Percentiles rank a stretch among this genome's conserved stretches.
Evolutionary conservation across 352 stramenopile genomes (phyloP).

Genomic region (Pythium oligandrum): DNA sequence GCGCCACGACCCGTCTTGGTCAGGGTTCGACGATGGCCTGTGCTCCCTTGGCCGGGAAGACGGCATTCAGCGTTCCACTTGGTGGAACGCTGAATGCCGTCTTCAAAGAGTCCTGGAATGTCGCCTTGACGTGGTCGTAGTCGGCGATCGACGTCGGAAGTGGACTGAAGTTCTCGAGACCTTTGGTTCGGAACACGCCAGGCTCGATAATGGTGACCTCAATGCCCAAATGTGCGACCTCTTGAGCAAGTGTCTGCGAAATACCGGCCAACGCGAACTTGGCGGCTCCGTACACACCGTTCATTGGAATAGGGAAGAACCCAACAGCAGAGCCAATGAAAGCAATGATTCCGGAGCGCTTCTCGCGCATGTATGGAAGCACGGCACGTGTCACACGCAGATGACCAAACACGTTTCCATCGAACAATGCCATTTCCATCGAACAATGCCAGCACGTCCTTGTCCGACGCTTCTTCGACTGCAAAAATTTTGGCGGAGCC

Average conservation of each 20-base stretch:
- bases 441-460: constrained; percentile 35
- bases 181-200: constrained; percentile 5
- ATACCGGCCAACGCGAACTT: constrained; percentile 39
- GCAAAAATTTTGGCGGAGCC: constrained; percentile 12
- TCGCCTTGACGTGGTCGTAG: background rate
- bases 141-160: background rate
- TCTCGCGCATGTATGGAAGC: constrained; percentile 34
- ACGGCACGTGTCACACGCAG: constrained; percentile 25
- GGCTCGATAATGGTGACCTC: constrained; percentile 6
- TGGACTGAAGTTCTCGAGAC: background rate
- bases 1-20: constrained; percentile 21
- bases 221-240: constrained; percentile 31
- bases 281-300: constrained; percentile 30
- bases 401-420: constrained; percentile 45
- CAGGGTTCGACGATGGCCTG: constrained; percentile 20
- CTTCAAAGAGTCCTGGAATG: background rate
- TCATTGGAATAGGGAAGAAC: constrained; percentile 20
- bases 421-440: constrained; percentile 40
- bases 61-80: constrained; percentile 12
- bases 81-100: background rate
- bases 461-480: constrained; percentile 15
- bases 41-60: constrained; percentile 2
- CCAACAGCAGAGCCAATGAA: constrained; percentile 37
- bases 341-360: constrained; percentile 31
- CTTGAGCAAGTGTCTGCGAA: constrained; percentile 22